A percentile compares a stretch with the other conserved stretches of the same genome.
These are phyloP conservation scores for Entonaema liquescens DNA, from an alignment of 495 filamentous ascomycete species.

Conservation along the genomic window DNA sequence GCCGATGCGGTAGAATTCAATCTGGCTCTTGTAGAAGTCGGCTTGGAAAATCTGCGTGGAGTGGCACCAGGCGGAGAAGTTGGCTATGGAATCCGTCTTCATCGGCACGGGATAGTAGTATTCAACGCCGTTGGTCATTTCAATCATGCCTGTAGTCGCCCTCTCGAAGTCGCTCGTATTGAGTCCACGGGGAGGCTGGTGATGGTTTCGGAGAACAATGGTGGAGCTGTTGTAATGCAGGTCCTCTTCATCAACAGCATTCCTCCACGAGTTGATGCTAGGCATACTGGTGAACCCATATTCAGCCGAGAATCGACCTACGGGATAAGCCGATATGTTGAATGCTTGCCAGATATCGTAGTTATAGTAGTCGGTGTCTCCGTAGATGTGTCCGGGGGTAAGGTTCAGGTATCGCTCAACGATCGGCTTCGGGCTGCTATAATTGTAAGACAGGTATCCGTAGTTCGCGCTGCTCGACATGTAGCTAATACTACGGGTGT, in stretches of 20 bases:
- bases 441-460: slow-evolving; percentile 67
- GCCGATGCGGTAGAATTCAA: slow-evolving; percentile 72
- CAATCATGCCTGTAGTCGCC: slow-evolving; percentile 60
- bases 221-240: slow-evolving; percentile 68
- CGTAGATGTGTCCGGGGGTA: slow-evolving; percentile 66
- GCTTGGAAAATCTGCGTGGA: slow-evolving; percentile 75
- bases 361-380: slow-evolving; percentile 76
- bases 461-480: slow-evolving; percentile 73
- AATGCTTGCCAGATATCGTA: slow-evolving; percentile 67
- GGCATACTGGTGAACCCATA: slow-evolving; percentile 77
- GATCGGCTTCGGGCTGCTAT: slow-evolving; percentile 65
- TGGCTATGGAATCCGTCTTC: slow-evolving; percentile 63
- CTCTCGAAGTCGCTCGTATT: slow-evolving; percentile 57
- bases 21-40: slow-evolving; percentile 69
- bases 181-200: slow-evolving; percentile 64
- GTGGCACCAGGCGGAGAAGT: slow-evolving; percentile 76
- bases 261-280: slow-evolving; percentile 67
- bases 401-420: slow-evolving; percentile 68
- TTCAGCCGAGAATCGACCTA: slow-evolving; percentile 72
- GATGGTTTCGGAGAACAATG: slow-evolving; percentile 70
- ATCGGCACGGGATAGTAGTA: slow-evolving; percentile 70
- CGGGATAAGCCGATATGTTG: slow-evolving; percentile 64
- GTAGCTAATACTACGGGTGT: slow-evolving; percentile 72
- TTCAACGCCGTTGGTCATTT: slow-evolving; percentile 72
- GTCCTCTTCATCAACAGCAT: slow-evolving; percentile 60